Evolutionary conservation across 352 stramenopile species (phyloP), one percentile per base, ranked within the genome.

Genomic region (Pythium volutum): DNA sequence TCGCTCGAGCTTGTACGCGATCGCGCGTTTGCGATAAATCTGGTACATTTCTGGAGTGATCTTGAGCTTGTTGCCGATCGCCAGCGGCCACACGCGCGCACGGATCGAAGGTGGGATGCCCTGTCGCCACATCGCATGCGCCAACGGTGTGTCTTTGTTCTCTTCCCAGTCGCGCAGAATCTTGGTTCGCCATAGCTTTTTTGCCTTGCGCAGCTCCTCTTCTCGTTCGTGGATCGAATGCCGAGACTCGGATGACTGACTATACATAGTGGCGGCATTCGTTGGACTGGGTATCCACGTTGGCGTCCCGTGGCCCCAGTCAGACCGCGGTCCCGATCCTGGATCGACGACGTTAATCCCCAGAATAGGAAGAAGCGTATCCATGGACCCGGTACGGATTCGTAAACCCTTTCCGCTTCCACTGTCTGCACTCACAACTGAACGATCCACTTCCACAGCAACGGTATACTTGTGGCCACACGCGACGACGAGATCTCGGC

Each of bases 11-110:
- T 93, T 92, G 59, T 87, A 84, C 14, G 74, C 74, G 4, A 64
- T 58, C 12, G 84, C 85, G 9, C 86, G 74, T 42, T 72, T 64
- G 9, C 82, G 81, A 42, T 94, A 95, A 29, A 94, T 91, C 50
- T 87, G 70, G 56, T 91, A 96, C 79, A 95, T 93, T 23, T 91
- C 80, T 1, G 87, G 85, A 2, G 86, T 96, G 20, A 95, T 76
- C 57, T 92, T 93, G 12, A 96, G 69, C 25, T 81, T 81, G 61
- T 96, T 96, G 0, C 86, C 87, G 36, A 95, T 92, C 16, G 82
- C 83, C 41, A 94, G 75, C 15, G 87, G 87, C 86, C 86, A 96
- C 27, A 93, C 87, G 22, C 77, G 73, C 0, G 85, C 80, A 3
- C 85, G 81, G n/a, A 95, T 81, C 2, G 85, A 93, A 22, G 85